A percentile compares a stretch with the other conserved stretches of the same genome.
phyloP scores from a whole-genome alignment of 192 early-diverging fungal species.

The Chytriomyces confervae region DNA sequence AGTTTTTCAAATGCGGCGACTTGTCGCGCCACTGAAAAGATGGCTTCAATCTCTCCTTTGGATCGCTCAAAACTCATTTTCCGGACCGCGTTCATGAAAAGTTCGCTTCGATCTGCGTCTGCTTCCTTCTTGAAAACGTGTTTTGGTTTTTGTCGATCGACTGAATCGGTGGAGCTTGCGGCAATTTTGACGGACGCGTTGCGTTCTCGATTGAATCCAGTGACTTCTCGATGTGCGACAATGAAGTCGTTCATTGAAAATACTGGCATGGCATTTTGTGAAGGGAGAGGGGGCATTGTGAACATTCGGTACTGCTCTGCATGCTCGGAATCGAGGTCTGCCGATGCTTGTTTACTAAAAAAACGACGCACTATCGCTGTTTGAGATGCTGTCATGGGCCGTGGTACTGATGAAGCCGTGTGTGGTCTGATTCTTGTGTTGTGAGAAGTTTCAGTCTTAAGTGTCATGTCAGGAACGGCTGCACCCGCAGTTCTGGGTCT shows the following conservation, averaged over 20 bases:
- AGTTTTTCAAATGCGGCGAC: conserved; percentile 25
- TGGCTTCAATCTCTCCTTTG: neutral
- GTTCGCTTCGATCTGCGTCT: neutral
- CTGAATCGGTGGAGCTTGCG: neutral
- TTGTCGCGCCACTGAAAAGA: conserved; percentile 16
- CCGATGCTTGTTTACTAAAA: too few species aligned
- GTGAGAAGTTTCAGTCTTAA: neutral
- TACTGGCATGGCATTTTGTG: neutral
- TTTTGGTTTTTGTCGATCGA: neutral
- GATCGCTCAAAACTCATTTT: conserved; percentile 14
- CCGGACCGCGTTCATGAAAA: neutral
- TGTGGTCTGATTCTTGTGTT: neutral
- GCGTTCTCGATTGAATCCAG: too few species aligned
- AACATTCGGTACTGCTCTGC: too few species aligned
- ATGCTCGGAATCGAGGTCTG: too few species aligned
- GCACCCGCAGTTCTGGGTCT: too few species aligned
- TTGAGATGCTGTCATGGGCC: neutral
- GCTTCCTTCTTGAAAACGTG: neutral
- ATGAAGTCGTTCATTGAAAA: neutral
- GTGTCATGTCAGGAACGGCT: too few species aligned
- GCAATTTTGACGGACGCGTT: neutral
- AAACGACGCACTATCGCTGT: too few species aligned
- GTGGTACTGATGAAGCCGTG: neutral
- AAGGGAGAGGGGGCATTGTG: neutral
- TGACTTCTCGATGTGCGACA: neutral